Evolutionary conservation across 495 filamentous ascomycete genomes (phyloP).

Genomic region (Chlorociboria aeruginascens): DNA sequence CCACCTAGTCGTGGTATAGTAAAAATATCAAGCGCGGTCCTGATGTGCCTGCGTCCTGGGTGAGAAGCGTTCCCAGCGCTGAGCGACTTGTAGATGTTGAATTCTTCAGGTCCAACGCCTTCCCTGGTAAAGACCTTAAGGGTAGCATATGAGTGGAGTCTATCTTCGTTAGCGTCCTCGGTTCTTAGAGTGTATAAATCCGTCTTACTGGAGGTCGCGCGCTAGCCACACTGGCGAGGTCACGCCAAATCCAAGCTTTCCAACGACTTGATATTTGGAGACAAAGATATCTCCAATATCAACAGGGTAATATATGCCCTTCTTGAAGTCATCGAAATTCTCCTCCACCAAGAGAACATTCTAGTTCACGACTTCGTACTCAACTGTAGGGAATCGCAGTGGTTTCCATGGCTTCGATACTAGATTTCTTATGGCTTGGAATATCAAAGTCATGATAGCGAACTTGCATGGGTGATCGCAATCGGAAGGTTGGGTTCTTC

Average conservation of each 20-base stretch:
- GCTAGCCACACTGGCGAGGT: slow-evolving; percentile 43
- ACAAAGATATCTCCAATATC: slow-evolving; percentile 35
- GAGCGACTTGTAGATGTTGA: slow-evolving; percentile 19
- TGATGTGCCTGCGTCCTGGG: slow-evolving; percentile 15
- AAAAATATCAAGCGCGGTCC: slow-evolving; percentile 24
- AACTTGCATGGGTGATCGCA: too few relatives aligned
- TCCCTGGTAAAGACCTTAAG: slow-evolving; percentile 16
- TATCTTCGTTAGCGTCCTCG: too few relatives aligned
- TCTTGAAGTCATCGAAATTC: neutral
- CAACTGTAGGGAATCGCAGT: too few relatives aligned
- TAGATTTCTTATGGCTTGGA: too few relatives aligned
- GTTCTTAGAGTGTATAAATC: slow-evolving; percentile 1
- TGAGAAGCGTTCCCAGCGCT: slow-evolving; percentile 13
- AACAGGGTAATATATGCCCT: slow-evolving; percentile 31
- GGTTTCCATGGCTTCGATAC: too few relatives aligned
- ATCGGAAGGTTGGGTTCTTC: too few relatives aligned
- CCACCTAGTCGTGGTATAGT: slow-evolving; percentile 10
- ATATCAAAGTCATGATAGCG: too few relatives aligned
- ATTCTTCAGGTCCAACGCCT: slow-evolving; percentile 14
- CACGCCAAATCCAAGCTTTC: slow-evolving; percentile 41
- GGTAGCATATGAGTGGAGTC: slow-evolving; percentile 2
- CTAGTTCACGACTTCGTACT: too few relatives aligned
- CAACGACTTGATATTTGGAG: slow-evolving; percentile 35
- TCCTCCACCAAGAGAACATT: too few relatives aligned
- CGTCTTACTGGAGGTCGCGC: slow-evolving; percentile 7